Base-by-base conservation (phyloP, 805 yeast genomes). In the Pichia cephalocereana region DNA sequence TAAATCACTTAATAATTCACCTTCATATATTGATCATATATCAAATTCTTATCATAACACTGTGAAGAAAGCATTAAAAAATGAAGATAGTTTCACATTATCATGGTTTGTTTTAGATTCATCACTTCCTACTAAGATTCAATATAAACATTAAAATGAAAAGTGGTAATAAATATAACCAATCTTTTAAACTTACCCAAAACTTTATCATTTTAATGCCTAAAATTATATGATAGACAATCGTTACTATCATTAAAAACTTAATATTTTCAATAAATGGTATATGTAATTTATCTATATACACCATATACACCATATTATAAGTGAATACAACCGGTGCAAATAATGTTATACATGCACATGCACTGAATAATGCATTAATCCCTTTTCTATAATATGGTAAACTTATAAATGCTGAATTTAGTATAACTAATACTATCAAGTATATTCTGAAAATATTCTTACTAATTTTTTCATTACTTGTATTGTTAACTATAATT, bases 91-190 rank as follows among this genome's bases (percentile, higher is more conserved):
- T n/a, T 41, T 44, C 15, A 19, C 42, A 18, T 49, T 49, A 31
- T 39, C 47, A 12, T 53, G 45, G 42, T 18, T 61, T 54, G 46
- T 53, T 56, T 14, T 14, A 15, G 37, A 34, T 30, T 11, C 32
- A 23, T 30, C 32, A 7, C 32, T 62, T 63, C 10, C 44, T 46
- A 11, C 54, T 41, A 27, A 53, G 28, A 36, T 56, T 52, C 6
- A 52, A 48, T 4, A 65, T 38, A 8, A 55, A 52, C 15, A 52
- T 18, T 7, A 59, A 48, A 1, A 57, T 31, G 10, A 63, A 23
- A 12, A 60, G 47, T 5, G 70, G 70, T 11, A 66, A 27, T 10
- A 52, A 38, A 47, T 54, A 65, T 1, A 62, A 49, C 38, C 55
- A 10, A 54, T 65, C 68, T 17, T 49, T 18, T 12, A 19, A 31